Evolutionary conservation across 2,329 filamentous ascomycete species (phyloP).

Genomic region (Emmonsia crescens): DNA sequence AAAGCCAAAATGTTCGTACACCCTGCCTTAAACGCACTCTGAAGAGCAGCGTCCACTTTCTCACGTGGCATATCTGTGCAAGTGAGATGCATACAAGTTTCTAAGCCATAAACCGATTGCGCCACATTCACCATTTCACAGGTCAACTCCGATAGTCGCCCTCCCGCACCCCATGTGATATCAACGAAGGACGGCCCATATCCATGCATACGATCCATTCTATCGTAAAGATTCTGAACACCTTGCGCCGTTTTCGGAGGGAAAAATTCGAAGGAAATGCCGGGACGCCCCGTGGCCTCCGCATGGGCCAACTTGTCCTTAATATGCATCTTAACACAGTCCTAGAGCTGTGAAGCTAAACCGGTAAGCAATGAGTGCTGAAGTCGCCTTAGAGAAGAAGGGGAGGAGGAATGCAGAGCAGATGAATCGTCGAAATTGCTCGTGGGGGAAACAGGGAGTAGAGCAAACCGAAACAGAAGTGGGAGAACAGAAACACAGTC

Average conservation of each 20-base stretch:
- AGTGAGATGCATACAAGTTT: constrained; percentile 98
- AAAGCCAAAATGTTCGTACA: constrained; percentile 96
- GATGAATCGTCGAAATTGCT: not conserved
- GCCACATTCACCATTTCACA: constrained; percentile 96
- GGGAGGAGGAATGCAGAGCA: not conserved
- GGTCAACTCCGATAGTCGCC: constrained; percentile 79
- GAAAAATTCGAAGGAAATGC: constrained; percentile 99
- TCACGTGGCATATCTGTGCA: constrained; percentile 95
- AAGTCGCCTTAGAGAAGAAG: no score
- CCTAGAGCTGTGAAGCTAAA: not conserved
- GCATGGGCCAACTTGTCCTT: constrained; percentile 79
- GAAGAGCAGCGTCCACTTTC: constrained; percentile 80
- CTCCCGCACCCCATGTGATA: constrained; percentile 95
- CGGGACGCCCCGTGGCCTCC: constrained; percentile 65
- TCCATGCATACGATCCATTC: constrained; percentile 97
- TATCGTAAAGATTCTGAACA: constrained; percentile 98
- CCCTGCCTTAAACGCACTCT: constrained; percentile 81
- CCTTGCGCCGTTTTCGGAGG: constrained; percentile 82
- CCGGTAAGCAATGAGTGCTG: constrained; percentile 1
- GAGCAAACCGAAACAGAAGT: not conserved
- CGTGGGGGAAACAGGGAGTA: not conserved
- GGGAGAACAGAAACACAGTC: not conserved
- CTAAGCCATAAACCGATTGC: constrained; percentile 87
- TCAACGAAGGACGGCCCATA: constrained; percentile 94
- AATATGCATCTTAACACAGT: constrained; percentile 69